These are phyloP conservation scores for Podospora comata DNA, from an alignment of 495 filamentous ascomycete genomes.

Conservation along the genomic window DNA sequence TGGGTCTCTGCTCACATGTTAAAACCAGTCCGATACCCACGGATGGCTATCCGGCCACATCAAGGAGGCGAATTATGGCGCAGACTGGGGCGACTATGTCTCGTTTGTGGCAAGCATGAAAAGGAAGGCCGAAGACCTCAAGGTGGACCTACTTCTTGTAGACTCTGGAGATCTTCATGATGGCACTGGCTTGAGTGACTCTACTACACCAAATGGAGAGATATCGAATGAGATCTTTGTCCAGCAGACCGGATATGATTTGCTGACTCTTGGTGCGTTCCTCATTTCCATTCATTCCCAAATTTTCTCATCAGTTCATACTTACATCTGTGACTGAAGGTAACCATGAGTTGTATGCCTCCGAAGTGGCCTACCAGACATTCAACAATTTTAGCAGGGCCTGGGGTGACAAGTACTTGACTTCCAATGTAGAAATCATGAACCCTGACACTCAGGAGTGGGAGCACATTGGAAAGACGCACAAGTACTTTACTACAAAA, in stretches of 20 bases:
- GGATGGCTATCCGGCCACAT: constrained; percentile 84
- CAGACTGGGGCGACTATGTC: constrained; percentile 87
- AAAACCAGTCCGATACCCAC: constrained; percentile 58
- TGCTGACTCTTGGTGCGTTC: constrained; percentile 50
- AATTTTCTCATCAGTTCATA: neutral
- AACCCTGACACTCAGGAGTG: constrained; percentile 57
- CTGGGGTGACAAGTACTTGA: constrained; percentile 59
- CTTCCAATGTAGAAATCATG: constrained; percentile 77
- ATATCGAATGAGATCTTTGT: constrained; percentile 69
- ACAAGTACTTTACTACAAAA: constrained; percentile 70
- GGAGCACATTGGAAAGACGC: constrained; percentile 67
- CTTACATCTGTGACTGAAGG: constrained; percentile 41
- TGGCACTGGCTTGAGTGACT: constrained; percentile 75
- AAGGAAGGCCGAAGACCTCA: constrained; percentile 60
- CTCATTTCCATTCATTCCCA: constrained; percentile 42
- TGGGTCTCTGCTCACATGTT: neutral
- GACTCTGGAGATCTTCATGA: constrained; percentile 71
- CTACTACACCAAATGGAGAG: constrained; percentile 69
- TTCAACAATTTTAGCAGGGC: constrained; percentile 47
- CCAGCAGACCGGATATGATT: constrained; percentile 49
- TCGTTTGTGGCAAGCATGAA: constrained; percentile 72
- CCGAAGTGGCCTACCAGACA: constrained; percentile 37
- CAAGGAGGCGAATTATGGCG: constrained; percentile 72
- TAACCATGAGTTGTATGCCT: constrained; percentile 81
- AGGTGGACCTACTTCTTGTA: constrained; percentile 70